Evolutionary conservation across 768 basidiomycete species (phyloP).

Genomic region (Chlorophyllum brunneum): DNA sequence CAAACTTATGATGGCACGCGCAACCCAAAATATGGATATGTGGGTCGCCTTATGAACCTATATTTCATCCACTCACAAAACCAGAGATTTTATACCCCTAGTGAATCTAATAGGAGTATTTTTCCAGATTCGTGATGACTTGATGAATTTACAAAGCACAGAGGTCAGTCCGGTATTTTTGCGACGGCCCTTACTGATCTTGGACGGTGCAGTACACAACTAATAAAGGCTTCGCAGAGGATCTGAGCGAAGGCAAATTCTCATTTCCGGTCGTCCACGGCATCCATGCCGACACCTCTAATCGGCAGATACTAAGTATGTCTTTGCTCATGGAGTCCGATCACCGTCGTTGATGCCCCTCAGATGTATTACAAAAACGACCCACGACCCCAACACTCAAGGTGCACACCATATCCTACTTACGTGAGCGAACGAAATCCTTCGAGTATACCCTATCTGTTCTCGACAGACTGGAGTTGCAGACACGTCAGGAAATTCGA

Average conservation of each 20-base stretch:
- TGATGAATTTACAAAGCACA: slow-evolving; percentile 88
- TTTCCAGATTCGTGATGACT: slow-evolving; percentile 96
- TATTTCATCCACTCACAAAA: background rate
- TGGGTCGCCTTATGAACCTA: slow-evolving; percentile 25
- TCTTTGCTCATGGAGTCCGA: slow-evolving; percentile 12
- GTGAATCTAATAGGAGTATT: slow-evolving; percentile 93
- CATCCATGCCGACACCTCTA: slow-evolving; percentile 71
- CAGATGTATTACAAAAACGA: slow-evolving; percentile 88
- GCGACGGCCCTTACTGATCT: background rate
- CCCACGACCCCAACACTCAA: slow-evolving; percentile 82
- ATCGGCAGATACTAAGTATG: slow-evolving; percentile 82
- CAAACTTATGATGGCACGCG: slow-evolving; percentile 95
- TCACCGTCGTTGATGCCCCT: background rate
- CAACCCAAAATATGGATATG: slow-evolving; percentile 58
- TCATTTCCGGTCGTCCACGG: slow-evolving; percentile 94
- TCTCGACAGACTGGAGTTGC: slow-evolving; percentile 58
- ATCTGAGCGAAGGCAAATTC: slow-evolving; percentile 95
- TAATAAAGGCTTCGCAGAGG: slow-evolving; percentile 89
- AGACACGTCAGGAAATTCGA: slow-evolving; percentile 64
- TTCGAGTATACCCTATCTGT: slow-evolving; percentile 85
- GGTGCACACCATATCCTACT: slow-evolving; percentile 72
- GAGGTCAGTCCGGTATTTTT: slow-evolving; percentile 47
- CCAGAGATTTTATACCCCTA: slow-evolving; percentile 85
- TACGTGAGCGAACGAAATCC: slow-evolving; percentile 71
- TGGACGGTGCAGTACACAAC: slow-evolving; percentile 58